Conservation (phyloP, 176 grass and related monocot genomes). For the Avena atlantica region DNA sequence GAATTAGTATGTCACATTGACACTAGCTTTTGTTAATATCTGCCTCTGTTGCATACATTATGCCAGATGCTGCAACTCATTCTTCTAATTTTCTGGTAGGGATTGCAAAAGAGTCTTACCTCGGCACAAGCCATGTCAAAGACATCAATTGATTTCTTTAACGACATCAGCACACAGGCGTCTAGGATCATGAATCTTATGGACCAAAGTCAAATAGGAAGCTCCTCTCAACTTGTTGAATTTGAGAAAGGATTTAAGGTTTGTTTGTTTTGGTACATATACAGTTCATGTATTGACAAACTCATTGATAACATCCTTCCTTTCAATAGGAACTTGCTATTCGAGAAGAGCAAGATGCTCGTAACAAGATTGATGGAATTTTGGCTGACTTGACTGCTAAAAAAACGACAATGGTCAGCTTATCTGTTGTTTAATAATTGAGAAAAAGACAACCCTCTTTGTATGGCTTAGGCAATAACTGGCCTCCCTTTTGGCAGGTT, state of each 20-base stretch:
- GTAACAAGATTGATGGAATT: conserved; percentile 69
- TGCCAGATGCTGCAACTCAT: conserved; percentile 15
- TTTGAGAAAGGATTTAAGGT: conserved; percentile 88
- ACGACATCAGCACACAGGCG: conserved; percentile 49
- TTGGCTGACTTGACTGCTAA: conserved; percentile 60
- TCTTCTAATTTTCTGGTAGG: conserved; percentile 39
- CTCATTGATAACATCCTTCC: conserved; percentile 10
- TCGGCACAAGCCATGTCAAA: conserved; percentile 75
- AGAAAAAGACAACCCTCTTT: background rate
- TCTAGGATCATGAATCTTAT: conserved; percentile 52
- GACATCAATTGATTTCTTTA: conserved; percentile 65
- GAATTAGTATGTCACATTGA: conserved; percentile 53
- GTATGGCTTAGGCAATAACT: conserved; percentile 12
- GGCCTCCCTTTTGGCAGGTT: conserved; percentile 54
- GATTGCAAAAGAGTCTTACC: conserved; percentile 64
- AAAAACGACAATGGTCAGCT: conserved; percentile 68
- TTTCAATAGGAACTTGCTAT: conserved; percentile 63
- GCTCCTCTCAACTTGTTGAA: conserved; percentile 42
- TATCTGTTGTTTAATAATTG: conserved; percentile 29
- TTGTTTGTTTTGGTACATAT: conserved; percentile 32
- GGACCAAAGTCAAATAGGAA: conserved; percentile 64
- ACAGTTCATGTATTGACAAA: conserved; percentile 5
- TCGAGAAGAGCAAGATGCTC: conserved; percentile 65
- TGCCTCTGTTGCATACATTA: conserved; percentile 34
- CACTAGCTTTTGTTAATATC: background rate